These are phyloP conservation scores for Eucalyptus urophylla DNA, from an alignment of 345 rosid species.

Conservation along the genomic window DNA sequence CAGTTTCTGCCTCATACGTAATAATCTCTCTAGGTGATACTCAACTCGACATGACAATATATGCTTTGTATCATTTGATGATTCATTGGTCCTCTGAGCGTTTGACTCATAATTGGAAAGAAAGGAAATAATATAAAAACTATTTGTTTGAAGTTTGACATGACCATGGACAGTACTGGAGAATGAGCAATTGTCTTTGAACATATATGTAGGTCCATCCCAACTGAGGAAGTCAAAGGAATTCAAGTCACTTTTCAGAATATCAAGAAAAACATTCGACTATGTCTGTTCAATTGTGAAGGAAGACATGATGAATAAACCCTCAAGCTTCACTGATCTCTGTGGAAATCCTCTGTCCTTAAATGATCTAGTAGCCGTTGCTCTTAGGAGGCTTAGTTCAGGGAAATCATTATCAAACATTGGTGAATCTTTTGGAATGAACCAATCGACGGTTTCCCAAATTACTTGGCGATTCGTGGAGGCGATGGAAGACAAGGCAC, in stretches of 20 bases:
- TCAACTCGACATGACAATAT: not conserved
- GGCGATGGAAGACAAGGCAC: constrained; percentile 52
- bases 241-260: constrained; percentile 28
- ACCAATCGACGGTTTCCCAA: constrained; percentile 59
- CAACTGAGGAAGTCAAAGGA: not conserved
- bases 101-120: not conserved
- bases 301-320: constrained; percentile 33
- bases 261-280: constrained; percentile 34
- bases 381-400: constrained; percentile 47
- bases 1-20: not conserved
- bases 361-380: constrained; percentile 48
- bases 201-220: not conserved
- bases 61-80: not conserved
- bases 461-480: constrained; percentile 63
- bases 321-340: constrained; percentile 15
- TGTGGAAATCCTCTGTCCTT: constrained; percentile 35
- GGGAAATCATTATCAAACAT: constrained; percentile 37
- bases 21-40: not conserved
- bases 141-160: not conserved
- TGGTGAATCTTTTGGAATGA: constrained; percentile 41
- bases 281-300: constrained; percentile 49
- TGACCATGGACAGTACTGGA: not conserved
- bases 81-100: not conserved
- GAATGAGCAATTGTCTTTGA: not conserved
- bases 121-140: not conserved